Evolutionary conservation across 805 yeast genomes (phyloP).

Genomic region (Crinitomyces ghanaensis): DNA sequence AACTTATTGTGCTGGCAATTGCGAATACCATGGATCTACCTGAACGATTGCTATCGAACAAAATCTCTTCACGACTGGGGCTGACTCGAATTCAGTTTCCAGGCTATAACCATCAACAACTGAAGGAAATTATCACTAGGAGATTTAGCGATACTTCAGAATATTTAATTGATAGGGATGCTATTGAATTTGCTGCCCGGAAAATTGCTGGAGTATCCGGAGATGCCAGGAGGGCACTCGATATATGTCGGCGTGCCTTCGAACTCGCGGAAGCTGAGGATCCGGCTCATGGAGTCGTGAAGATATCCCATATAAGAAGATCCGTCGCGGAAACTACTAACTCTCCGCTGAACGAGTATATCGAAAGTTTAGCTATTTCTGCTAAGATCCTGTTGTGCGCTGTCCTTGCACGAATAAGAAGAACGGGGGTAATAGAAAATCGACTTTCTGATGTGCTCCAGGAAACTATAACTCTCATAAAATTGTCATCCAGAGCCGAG

Average conservation of each 20-base stretch:
- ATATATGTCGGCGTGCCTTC: slow-evolving; percentile 78
- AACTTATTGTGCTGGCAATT: slow-evolving; percentile 78
- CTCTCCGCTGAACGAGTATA: slow-evolving; percentile 55
- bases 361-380: slow-evolving; percentile 51
- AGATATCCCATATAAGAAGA: slow-evolving; percentile 60
- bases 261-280: slow-evolving; percentile 66
- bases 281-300: slow-evolving; percentile 35
- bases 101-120: slow-evolving; percentile 74
- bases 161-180: slow-evolving; percentile 41
- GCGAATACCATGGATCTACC: slow-evolving; percentile 98
- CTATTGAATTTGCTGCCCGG: slow-evolving; percentile 83
- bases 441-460: slow-evolving; percentile 67
- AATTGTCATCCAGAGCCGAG: slow-evolving; percentile 24
- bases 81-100: slow-evolving; percentile 75
- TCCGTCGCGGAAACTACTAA: slow-evolving; percentile 72
- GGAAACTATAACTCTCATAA: slow-evolving; percentile 49
- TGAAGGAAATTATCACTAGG: slow-evolving; percentile 61
- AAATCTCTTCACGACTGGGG: slow-evolving; percentile 86
- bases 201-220: slow-evolving; percentile 95
- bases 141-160: slow-evolving; percentile 46
- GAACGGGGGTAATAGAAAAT: slow-evolving; percentile 62
- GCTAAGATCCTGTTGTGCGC: slow-evolving; percentile 67
- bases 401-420: slow-evolving; percentile 47
- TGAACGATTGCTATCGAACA: slow-evolving; percentile 74
- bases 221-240: slow-evolving; percentile 88